Evolutionary conservation across 139 green algal genomes (phyloP), one percentile per base, ranked within the genome.

Genomic region (Bryopsis sp.): DNA sequence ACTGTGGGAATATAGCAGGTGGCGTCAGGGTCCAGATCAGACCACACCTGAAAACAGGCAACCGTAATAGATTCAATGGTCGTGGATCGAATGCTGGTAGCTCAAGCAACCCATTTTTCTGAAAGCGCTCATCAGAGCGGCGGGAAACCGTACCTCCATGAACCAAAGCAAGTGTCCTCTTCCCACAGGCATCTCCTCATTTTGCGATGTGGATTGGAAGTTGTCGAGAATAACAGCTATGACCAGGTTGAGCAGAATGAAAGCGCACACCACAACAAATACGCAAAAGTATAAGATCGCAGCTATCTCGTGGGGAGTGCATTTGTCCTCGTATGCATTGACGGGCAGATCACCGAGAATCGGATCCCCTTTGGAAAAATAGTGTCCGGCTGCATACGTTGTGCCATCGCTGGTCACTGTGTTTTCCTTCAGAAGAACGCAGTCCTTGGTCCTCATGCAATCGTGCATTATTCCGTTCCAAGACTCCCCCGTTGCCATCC

Each of bases 381-480:
- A 72, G 4, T 19, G 32, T 26, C 65, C 65, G 15, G 46, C 65
- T 3, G 37, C 26, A 1, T 74, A 59, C 22, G 47, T 67, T 37
- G 22, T 8, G 22, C 22, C 26, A n/a, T 71, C 37, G 35, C 36
- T 71, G 60, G 33, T 46, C 39, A 36, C 28, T 3, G 36, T 36
- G 78, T 64, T 47, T 71, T 65, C 11, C 80, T 67, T 72, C 76
- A 85, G 33, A 48, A 76, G 39, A 31, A 81, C 70, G 72, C 83
- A 89, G 46, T 71, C 46, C 1, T 5, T 65, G 34, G n/a, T 60
- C 4, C 80, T 32, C 75, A 88, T 89, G 72, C 72, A 81, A 62
- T 91, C 88, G 62, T 84, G 74, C 80, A 94, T 90, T 48, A 90
- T 78, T 34, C 72, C 74, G 68, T 89, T 79, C 87, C 87, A 94